Evolutionary conservation across 805 yeast genomes (phyloP), one percentile per base, ranked within the genome.

Genomic region (Zygotorulaspora chibaensis): DNA sequence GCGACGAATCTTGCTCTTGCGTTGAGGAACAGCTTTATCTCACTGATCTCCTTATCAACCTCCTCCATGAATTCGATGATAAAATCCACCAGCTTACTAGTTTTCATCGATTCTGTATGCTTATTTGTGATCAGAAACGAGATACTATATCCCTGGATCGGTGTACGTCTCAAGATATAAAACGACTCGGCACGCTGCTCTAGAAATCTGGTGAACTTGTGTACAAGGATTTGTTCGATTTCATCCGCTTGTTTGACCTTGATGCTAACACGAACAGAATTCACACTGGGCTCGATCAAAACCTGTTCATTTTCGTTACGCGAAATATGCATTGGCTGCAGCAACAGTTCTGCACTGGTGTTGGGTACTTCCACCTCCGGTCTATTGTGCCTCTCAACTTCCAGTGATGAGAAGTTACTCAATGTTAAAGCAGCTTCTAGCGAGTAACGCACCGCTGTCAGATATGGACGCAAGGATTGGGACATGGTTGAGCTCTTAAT

Each of bases 41-140:
- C 99, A 68, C 96, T 87, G 62, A 93, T 93, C 68, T 93, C 99
- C 72, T 89, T 91, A 68, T 93, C 99, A 15, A 93, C 99, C 62
- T 90, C 99, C 68, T 93, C 98, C 98, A 93, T 90, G 67, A 93
- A 93, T 71, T 93, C 98, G 56, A 93, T 88, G 56, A 93, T 90
- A 67, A 93, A 93, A 67, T 93, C 99, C 36, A 93, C 96, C 58
- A 93, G 77, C 69, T 93, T 93, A 59, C 84, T 90, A 71, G 93
- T 91, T 70, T 90, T 78, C 96, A 93, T 88, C 54, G 84, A 84
- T 67, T 91, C 96, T 9, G 96, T 89, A 68, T 93, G 99, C 69
- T 82, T 83, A 69, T 91, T 93, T 36, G 98, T 91, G 57, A 93
- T 80, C 62, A 93, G 74, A 64, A 93, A 93, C 17, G 96, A 87